Percentiles rank a stretch among this genome's conserved stretches.
Conservation (phyloP, 2,329 filamentous ascomycete species). For the Aspergillus tubingensis region DNA sequence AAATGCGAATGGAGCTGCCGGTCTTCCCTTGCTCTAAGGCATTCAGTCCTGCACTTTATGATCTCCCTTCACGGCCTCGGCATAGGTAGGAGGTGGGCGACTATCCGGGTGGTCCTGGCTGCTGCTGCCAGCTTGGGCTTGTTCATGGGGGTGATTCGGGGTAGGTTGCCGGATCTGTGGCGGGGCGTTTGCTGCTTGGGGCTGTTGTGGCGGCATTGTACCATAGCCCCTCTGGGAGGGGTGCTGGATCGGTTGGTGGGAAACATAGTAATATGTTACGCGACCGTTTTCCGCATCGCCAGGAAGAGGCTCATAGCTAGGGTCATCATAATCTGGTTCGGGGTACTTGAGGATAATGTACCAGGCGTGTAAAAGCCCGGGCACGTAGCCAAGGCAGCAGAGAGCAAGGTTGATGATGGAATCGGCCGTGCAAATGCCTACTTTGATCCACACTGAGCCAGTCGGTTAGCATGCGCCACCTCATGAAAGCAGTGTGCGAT, state of each 20-base stretch:
- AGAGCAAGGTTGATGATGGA: constrained; percentile 94
- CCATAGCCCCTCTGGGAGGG: constrained; percentile 41
- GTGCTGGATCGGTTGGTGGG: constrained; percentile 47
- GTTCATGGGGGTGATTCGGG: constrained; percentile 26
- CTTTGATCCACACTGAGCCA: constrained; percentile 85
- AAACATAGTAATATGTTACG: constrained; percentile 78
- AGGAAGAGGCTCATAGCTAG: constrained; percentile 64
- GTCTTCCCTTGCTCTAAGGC: neutral
- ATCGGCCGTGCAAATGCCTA: constrained; percentile 88
- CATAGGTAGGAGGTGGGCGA: constrained; percentile 75
- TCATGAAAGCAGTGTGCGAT: constrained; percentile 11
- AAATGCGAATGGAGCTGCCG: neutral
- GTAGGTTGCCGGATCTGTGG: constrained; percentile 18
- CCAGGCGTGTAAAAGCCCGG: constrained; percentile 92
- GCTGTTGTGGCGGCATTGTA: constrained; percentile 38
- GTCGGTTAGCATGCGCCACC: constrained; percentile 32
- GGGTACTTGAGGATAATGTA: constrained; percentile 95
- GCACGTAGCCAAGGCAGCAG: constrained; percentile 74
- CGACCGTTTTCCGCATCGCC: constrained; percentile 47
- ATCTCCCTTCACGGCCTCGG: constrained; percentile 85
- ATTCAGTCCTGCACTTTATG: constrained; percentile 79
- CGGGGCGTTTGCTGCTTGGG: constrained; percentile 16
- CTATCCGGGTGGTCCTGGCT: constrained; percentile 39
- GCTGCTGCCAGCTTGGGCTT: constrained; percentile 33
- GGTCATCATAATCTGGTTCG: constrained; percentile 65